Evolutionary conservation across 2,329 filamentous ascomycete species (phyloP), one percentile per base, ranked within the genome.

Genomic region (Xenoacremonium recifei): DNA sequence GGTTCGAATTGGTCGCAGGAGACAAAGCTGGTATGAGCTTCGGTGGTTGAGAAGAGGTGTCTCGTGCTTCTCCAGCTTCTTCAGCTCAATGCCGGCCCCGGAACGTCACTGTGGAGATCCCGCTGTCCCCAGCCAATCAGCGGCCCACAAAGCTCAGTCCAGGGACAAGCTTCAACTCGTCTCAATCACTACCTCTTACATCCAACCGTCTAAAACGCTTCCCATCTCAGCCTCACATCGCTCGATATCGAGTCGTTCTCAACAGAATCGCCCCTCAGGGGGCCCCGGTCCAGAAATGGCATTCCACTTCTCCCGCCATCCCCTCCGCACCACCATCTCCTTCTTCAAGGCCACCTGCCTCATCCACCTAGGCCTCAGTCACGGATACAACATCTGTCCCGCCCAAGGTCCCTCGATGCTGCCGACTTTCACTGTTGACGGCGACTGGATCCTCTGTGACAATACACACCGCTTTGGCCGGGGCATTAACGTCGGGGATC

Each of bases 341-440:
- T 63, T 61, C 49, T 40, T 67, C 51, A 68, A 67, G 43, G 50
- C 57, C 9, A 52, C 72, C 39, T 71, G 71, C 50, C 56, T 76
- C 39, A 50, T 69, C 34, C 55, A 75, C 47, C 64, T 69, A 45
- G 67, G 71, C 15, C 51, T 72, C 47, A 75, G 80, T 32, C 84
- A 93, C 66, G 70, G 80, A 55, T 79, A 81, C 67, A 73, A 73
- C 49, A 57, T 84, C 50, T 76, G 76, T 16, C 65, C 72, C 4
- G 82, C 82, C 13, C 72, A 73, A 19, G 92, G 92, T 2, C 82
- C 89, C 4, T 92, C 87, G 15, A 97, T 97, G 93, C 77, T 93
- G 37, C 92, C 92, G 6, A 96, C 89, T 0, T 82, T 96, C 47
- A 72, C 76, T 18, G 72, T 82, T 2, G 65, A 72, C 7, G 84